These are phyloP conservation scores for Aspergillus pseudoviridinutans DNA, from an alignment of 2,329 filamentous ascomycete species.

Conservation along the genomic window DNA sequence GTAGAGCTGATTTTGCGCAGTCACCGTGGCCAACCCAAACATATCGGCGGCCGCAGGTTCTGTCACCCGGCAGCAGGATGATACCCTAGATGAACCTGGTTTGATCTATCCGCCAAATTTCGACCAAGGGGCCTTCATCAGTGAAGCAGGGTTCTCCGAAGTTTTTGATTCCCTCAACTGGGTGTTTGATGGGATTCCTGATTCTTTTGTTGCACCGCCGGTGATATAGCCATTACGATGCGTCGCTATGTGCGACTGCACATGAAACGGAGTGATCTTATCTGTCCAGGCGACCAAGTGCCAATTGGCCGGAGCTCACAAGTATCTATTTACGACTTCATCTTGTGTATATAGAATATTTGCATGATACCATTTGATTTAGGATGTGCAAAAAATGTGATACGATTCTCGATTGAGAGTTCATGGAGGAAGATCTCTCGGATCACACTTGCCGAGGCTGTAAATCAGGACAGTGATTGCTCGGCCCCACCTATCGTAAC, in stretches of 20 bases:
- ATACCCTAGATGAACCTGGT: constrained; percentile 26
- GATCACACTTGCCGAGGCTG: not conserved
- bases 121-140: constrained; percentile 35
- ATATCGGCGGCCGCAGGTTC: constrained; percentile 24
- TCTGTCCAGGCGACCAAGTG: not conserved
- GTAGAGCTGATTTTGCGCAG: constrained; percentile 6
- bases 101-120: constrained; percentile 34
- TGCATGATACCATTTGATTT: not conserved
- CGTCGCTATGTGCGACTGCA: not conserved
- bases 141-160: constrained; percentile 55
- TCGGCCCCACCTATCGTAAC: not conserved
- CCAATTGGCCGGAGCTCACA: not conserved
- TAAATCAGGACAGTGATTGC: not conserved
- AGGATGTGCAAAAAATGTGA: not conserved
- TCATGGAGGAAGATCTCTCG: not conserved
- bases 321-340: not conserved
- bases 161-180: constrained; percentile 89
- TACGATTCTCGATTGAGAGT: not conserved
- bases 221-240: constrained; percentile 20
- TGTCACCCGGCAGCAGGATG: constrained; percentile 26
- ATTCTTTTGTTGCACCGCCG: constrained; percentile 48
- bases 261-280: not conserved
- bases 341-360: not conserved
- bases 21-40: constrained; percentile 35
- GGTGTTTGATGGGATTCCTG: constrained; percentile 81